A percentile compares a stretch with the other conserved stretches of the same genome.
phyloP scores from a whole-genome alignment of 495 filamentous ascomycete species.

The Cetradonia linearis region DNA sequence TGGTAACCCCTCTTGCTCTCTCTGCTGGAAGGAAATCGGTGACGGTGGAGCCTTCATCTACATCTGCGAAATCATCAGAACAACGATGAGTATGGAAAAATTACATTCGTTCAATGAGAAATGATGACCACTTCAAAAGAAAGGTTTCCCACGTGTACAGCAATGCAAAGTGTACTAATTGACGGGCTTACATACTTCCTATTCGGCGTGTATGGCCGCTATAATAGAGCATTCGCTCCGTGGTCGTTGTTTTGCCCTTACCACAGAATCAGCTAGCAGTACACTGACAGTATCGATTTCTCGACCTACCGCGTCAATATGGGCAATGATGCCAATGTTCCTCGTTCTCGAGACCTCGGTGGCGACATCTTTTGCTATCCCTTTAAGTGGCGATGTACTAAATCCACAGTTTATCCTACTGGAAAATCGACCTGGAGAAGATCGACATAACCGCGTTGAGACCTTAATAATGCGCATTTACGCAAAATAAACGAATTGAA shows the following conservation, averaged over 20 bases:
- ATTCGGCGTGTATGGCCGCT: constrained; percentile 79
- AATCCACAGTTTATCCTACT: not conserved
- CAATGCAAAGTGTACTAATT: constrained; percentile 1
- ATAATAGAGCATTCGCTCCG: constrained; percentile 98
- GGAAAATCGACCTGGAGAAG: not conserved
- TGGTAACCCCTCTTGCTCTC: constrained; percentile 87
- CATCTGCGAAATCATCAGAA: constrained; percentile 43
- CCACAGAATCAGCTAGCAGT: constrained; percentile 6
- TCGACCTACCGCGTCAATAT: constrained; percentile 80
- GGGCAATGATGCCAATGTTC: constrained; percentile 98
- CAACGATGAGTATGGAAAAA: not conserved
- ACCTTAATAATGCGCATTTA: constrained; percentile 11
- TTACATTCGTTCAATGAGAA: not conserved
- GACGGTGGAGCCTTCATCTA: constrained; percentile 93
- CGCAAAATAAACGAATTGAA: no score
- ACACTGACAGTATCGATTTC: not conserved
- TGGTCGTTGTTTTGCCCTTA: constrained; percentile 96
- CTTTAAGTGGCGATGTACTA: not conserved
- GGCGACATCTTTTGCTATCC: constrained; percentile 6
- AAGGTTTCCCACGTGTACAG: no score
- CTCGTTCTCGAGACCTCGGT: constrained; percentile 41
- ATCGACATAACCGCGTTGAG: not conserved
- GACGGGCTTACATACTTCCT: constrained; percentile 47
- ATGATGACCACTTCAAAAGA: no score
- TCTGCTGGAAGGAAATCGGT: constrained; percentile 97